A percentile compares a stretch with the other conserved stretches of the same genome.
phyloP scores from a whole-genome alignment of 257 asterid genomes.

The Cynanchum wilfordii region DNA sequence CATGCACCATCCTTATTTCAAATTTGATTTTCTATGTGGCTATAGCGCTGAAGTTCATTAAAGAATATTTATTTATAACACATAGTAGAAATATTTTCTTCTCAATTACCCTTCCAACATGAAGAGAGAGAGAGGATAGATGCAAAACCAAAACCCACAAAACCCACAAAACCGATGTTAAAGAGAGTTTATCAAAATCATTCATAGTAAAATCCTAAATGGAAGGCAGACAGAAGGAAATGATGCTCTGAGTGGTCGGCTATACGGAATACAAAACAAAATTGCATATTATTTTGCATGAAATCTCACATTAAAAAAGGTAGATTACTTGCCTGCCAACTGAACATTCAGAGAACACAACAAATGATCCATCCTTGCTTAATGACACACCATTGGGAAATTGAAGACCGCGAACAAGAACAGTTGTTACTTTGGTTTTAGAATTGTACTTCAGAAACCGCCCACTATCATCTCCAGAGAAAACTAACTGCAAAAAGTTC shows the following conservation, averaged over 20 bases:
- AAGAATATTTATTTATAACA: not conserved
- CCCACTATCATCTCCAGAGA: slow-evolving; percentile 78
- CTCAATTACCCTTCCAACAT: not conserved
- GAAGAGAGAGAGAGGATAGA: not conserved
- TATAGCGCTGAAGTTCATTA: not conserved
- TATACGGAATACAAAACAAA: too few relatives aligned
- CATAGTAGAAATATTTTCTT: not conserved
- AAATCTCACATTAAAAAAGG: slow-evolving; percentile 9
- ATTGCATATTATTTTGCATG: not conserved
- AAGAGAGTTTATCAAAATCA: not conserved
- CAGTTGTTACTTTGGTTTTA: slow-evolving; percentile 59
- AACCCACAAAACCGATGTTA: not conserved
- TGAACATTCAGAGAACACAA: slow-evolving; percentile 73
- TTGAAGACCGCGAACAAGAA: slow-evolving; percentile 63
- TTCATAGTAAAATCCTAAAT: not conserved
- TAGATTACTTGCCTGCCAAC: slow-evolving; percentile 52
- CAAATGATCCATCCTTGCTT: slow-evolving; percentile 80
- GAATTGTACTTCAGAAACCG: slow-evolving; percentile 76
- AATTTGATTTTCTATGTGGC: not conserved
- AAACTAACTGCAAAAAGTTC: slow-evolving; percentile 71
- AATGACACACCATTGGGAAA: slow-evolving; percentile 87
- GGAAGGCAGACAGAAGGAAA: not conserved
- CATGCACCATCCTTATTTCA: too few relatives aligned
- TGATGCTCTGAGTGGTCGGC: not conserved
- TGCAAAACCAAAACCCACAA: not conserved